A percentile compares a stretch with the other conserved stretches of the same genome.
These are phyloP conservation scores for Pleurotus eryngii DNA, from an alignment of 768 basidiomycete genomes.

Conservation along the genomic window DNA sequence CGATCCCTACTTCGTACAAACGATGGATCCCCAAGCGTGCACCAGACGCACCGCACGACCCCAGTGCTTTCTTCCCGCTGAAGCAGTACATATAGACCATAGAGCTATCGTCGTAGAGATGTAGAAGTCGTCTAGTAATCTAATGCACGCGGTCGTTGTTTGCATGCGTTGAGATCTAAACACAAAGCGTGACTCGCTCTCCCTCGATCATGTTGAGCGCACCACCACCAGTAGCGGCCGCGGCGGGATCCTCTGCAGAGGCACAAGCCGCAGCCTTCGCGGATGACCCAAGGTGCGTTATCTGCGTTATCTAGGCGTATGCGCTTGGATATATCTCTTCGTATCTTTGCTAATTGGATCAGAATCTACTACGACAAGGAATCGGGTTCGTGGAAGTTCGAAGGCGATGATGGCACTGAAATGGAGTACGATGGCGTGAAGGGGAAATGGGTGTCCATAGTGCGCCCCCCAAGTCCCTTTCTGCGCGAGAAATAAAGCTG, in stretches of 20 bases:
- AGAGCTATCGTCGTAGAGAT: neutral
- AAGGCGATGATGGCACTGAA: conserved; percentile 88
- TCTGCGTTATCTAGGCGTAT: conserved; percentile 8
- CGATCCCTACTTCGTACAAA: conserved; percentile 61
- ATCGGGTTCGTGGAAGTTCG: conserved; percentile 80
- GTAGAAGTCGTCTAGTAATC: neutral
- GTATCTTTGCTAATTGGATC: conserved; percentile 15
- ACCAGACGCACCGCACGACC: conserved; percentile 80
- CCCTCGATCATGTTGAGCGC: conserved; percentile 36
- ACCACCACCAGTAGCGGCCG: conserved; percentile 43
- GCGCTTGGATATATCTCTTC: neutral
- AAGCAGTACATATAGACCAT: conserved; percentile 47
- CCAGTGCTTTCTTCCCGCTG: conserved; percentile 85
- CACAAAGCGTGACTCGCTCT: conserved; percentile 31
- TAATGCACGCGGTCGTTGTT: neutral
- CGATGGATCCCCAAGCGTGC: conserved; percentile 74
- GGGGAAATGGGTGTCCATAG: conserved; percentile 80
- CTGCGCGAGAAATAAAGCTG: neutral
- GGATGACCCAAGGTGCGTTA: conserved; percentile 63
- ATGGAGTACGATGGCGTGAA: conserved; percentile 82
- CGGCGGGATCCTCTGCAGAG: conserved; percentile 51
- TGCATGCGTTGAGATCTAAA: conserved; percentile 26
- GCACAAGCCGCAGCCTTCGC: conserved; percentile 68
- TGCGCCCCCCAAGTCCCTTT: conserved; percentile 36
- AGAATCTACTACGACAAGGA: conserved; percentile 77